Evolutionary conservation across 106 monocot species (phyloP).

Genomic region (Phalaenopsis aphrodite): DNA sequence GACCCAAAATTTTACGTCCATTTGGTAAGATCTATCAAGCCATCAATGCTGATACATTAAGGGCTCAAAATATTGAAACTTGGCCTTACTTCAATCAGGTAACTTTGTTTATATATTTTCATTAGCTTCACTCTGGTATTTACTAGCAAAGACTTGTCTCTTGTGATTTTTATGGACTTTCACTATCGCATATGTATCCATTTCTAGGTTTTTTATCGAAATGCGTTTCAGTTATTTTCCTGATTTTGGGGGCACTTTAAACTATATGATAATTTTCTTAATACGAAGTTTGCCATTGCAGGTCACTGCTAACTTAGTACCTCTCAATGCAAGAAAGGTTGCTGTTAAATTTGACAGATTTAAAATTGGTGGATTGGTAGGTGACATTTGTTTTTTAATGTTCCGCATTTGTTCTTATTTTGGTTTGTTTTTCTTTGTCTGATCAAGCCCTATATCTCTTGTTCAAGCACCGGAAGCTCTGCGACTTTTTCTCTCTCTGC

Average conservation of each 20-base stretch:
- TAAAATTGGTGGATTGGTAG: conserved; percentile 86
- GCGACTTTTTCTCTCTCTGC: neutral
- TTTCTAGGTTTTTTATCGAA: neutral
- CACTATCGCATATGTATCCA: neutral
- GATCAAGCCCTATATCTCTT: neutral
- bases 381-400: conserved; percentile 5
- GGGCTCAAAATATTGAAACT: conserved; percentile 97
- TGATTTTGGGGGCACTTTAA: neutral
- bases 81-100: conserved; percentile 99
- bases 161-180: neutral
- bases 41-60: conserved; percentile 72
- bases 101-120: neutral
- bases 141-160: too few species aligned
- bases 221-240: neutral
- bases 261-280: conserved; percentile 5
- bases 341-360: conserved; percentile 85
- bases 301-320: conserved; percentile 81
- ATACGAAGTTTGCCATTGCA: conserved; percentile 23
- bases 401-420: neutral
- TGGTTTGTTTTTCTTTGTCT: neutral
- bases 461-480: neutral
- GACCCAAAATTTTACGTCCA: conserved; percentile 74
- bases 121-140: neutral
- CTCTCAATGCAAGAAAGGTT: conserved; percentile 62
- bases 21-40: conserved; percentile 93